Conservation (phyloP, 768 basidiomycete species). For the Rubroboletus pulcherrimus region DNA sequence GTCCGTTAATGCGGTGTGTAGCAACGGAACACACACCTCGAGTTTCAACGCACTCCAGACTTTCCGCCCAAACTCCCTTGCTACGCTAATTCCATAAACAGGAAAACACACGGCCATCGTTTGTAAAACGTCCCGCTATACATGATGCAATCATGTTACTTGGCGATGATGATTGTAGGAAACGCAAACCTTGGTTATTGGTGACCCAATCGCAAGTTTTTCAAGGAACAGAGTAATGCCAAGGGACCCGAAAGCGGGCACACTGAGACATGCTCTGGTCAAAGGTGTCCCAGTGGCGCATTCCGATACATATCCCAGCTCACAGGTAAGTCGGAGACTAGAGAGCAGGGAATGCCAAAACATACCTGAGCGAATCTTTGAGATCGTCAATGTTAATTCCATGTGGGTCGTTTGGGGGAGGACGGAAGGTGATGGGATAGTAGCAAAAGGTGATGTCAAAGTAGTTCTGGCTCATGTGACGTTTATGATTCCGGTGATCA, state of each 20-base stretch:
- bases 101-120: constrained; percentile 77
- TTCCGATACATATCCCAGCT: neutral
- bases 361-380: constrained; percentile 63
- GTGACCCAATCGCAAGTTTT: constrained; percentile 81
- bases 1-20: neutral
- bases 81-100: constrained; percentile 68
- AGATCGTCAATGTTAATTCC: constrained; percentile 88
- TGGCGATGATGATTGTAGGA: neutral
- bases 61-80: constrained; percentile 61
- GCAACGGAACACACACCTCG: constrained; percentile 50
- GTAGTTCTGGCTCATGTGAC: constrained; percentile 54
- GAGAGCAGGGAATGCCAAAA: neutral
- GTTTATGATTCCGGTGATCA: neutral
- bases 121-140: constrained; percentile 82
- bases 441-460: constrained; percentile 98
- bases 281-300: neutral
- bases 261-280: constrained; percentile 63
- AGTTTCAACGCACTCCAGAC: constrained; percentile 91
- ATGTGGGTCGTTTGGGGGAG: constrained; percentile 91
- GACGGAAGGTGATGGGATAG: constrained; percentile 95
- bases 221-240: constrained; percentile 89
- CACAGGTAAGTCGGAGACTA: neutral
- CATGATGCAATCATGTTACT: constrained; percentile 1
- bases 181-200: constrained; percentile 67
- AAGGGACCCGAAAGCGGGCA: constrained; percentile 76